Evolutionary conservation across 23 red algal genomes (phyloP).

Genomic region (Gracilaria vermiculophylla): DNA sequence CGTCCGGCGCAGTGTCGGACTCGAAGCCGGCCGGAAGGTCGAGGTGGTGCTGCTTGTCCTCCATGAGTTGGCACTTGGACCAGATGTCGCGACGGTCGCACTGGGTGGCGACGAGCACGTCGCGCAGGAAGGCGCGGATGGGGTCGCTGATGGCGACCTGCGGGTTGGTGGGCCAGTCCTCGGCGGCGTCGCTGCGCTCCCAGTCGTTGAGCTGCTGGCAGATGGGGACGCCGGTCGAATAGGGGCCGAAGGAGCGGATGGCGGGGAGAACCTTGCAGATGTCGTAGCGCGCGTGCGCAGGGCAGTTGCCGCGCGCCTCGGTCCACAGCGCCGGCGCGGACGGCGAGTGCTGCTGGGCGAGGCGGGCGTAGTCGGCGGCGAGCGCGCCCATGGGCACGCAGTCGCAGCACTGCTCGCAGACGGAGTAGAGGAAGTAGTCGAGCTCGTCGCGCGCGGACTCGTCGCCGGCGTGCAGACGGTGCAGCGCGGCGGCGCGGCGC

Average conservation of each 20-base stretch:
- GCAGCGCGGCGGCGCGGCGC: background rate
- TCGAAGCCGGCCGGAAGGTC: slow-evolving; percentile 19
- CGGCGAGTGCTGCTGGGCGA: background rate
- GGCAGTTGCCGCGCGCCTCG: slow-evolving; percentile 46
- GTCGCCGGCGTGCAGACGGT: background rate
- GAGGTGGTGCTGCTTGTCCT: slow-evolving; percentile 37
- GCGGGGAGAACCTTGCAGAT: slow-evolving; percentile 42
- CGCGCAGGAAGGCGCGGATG: slow-evolving; percentile 7
- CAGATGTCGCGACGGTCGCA: slow-evolving; percentile 13
- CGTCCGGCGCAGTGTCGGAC: background rate
- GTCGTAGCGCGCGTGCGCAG: slow-evolving; percentile 43
- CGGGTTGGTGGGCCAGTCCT: slow-evolving; percentile 41
- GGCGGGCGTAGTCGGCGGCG: background rate
- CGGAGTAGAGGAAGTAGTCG: slow-evolving; percentile 59
- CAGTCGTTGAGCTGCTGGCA: slow-evolving; percentile 26
- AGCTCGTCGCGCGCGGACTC: slow-evolving; percentile 15
- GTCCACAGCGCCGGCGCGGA: slow-evolving; percentile 20
- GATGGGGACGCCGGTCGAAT: background rate
- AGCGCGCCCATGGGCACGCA: slow-evolving; percentile 49
- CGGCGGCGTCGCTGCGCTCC: background rate
- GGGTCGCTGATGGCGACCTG: background rate
- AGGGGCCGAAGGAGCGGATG: background rate
- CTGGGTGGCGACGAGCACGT: slow-evolving; percentile 4
- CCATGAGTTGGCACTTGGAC: slow-evolving; percentile 44
- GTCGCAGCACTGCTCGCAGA: slow-evolving; percentile 65